These are phyloP conservation scores for Arthroderma sp. DNA, from an alignment of 2,329 filamentous ascomycete genomes.

Conservation along the genomic window DNA sequence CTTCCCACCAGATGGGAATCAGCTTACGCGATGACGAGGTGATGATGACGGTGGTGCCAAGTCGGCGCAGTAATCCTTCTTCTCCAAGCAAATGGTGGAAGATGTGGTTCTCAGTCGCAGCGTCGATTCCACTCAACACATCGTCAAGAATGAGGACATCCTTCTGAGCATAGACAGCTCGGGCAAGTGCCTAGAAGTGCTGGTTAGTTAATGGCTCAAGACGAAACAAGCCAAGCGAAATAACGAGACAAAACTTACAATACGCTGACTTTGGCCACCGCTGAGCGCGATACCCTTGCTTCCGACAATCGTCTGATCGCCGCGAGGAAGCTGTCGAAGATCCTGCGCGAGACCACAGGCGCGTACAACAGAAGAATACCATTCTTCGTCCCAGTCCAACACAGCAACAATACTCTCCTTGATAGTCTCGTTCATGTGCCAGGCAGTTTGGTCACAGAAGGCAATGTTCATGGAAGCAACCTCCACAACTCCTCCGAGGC, in stretches of 20 bases:
- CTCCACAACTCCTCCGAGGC: conserved; percentile 25
- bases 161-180: conserved; percentile 40
- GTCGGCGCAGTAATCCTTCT: conserved; percentile 35
- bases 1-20: background rate
- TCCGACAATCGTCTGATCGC: conserved; percentile 38
- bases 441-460: conserved; percentile 33
- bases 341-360: conserved; percentile 31
- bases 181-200: conserved; percentile 34
- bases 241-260: conserved; percentile 23
- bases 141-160: conserved; percentile 41
- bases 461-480: conserved; percentile 25
- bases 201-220: background rate
- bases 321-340: conserved; percentile 29
- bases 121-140: conserved; percentile 41
- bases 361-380: conserved; percentile 28
- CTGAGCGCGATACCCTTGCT: conserved; percentile 42
- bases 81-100: conserved; percentile 37
- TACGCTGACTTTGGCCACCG: conserved; percentile 42
- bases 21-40: conserved; percentile 27
- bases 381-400: conserved; percentile 25
- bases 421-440: conserved; percentile 33
- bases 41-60: conserved; percentile 30
- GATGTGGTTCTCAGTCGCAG: conserved; percentile 38
- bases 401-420: conserved; percentile 31
- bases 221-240: background rate